Percentiles rank a stretch among this genome's conserved stretches.
phyloP scores from a whole-genome alignment of 352 stramenopile species.

The Globisporangium perplexum region DNA sequence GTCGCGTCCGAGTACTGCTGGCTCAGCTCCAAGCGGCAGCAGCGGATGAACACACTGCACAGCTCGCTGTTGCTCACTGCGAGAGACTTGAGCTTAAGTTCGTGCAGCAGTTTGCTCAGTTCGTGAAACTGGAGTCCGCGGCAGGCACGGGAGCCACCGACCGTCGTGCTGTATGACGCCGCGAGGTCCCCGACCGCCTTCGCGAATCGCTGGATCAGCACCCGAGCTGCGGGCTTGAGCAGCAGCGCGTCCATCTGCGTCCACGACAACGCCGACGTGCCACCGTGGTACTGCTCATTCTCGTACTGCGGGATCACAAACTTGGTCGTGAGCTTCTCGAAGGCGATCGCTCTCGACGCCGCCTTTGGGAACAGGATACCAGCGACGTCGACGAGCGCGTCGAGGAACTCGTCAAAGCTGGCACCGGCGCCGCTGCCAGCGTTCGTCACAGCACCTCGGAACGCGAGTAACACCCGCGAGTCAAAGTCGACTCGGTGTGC shows the following conservation, averaged over 20 bases:
- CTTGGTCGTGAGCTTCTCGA: constrained; percentile 30
- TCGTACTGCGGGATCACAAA: constrained; percentile 37
- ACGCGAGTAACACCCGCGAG: constrained; percentile 25
- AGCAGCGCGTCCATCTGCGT: constrained; percentile 32
- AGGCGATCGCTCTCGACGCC: constrained; percentile 23
- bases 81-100: constrained; percentile 38
- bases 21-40: constrained; percentile 26
- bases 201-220: constrained; percentile 32
- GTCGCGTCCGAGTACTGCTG: constrained; percentile 12
- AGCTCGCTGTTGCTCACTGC: constrained; percentile 36
- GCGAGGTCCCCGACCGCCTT: constrained; percentile 39
- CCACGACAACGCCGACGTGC: constrained; percentile 25
- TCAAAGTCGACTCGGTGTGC: constrained; percentile 26
- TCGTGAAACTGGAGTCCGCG: constrained; percentile 46
- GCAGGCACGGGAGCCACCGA: constrained; percentile 17
- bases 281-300: constrained; percentile 15
- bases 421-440: constrained; percentile 18
- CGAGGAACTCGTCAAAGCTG: constrained; percentile 54
- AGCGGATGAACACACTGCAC: constrained; percentile 53
- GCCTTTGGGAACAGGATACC: constrained; percentile 30
- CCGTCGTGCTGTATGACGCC: constrained; percentile 38
- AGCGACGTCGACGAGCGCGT: constrained; percentile 49
- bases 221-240: constrained; percentile 15
- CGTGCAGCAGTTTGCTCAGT: constrained; percentile 41
- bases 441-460: constrained; percentile 24